These are phyloP conservation scores for Brettanomyces sp. DNA, from an alignment of 805 yeast species.

Conservation along the genomic window DNA sequence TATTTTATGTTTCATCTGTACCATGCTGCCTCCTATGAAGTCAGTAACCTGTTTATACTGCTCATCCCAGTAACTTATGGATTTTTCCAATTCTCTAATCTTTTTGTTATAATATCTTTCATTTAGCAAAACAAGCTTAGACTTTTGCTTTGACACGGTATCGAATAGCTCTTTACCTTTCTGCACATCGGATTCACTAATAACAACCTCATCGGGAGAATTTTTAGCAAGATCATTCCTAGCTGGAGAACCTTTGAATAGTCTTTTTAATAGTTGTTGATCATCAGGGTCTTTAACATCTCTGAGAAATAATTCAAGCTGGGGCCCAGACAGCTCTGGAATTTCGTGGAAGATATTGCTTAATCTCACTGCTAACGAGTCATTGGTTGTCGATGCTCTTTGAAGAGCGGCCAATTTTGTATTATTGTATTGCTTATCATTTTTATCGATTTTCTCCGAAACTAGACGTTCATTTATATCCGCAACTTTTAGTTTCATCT, in stretches of 20 bases:
- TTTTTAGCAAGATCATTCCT: conserved; percentile 4
- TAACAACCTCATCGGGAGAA: conserved; percentile 5
- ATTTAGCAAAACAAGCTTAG: conserved; percentile 19
- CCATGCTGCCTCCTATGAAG: no score
- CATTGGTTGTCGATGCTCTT: conserved; percentile 5
- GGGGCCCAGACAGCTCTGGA: conserved; percentile 10
- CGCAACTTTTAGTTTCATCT: conserved; percentile 10
- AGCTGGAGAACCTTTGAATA: no score
- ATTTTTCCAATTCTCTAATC: conserved; percentile 9
- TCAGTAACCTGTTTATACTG: no score
- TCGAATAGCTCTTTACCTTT: conserved; percentile 12
- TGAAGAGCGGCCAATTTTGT: conserved; percentile 11
- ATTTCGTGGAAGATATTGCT: conserved; percentile 9
- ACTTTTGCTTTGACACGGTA: conserved; percentile 17
- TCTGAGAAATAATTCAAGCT: neutral
- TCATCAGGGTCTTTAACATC: neutral
- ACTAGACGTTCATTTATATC: conserved; percentile 7
- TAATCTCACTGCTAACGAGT: conserved; percentile 8
- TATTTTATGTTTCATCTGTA: no score
- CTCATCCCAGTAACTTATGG: no score
- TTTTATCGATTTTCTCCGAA: conserved; percentile 7
- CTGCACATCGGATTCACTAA: conserved; percentile 11
- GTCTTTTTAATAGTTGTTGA: no score
- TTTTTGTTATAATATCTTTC: conserved; percentile 19
- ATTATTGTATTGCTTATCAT: conserved; percentile 12